Evolutionary conservation across 306 rosid species (phyloP).

Genomic region (Quercus parvula): DNA sequence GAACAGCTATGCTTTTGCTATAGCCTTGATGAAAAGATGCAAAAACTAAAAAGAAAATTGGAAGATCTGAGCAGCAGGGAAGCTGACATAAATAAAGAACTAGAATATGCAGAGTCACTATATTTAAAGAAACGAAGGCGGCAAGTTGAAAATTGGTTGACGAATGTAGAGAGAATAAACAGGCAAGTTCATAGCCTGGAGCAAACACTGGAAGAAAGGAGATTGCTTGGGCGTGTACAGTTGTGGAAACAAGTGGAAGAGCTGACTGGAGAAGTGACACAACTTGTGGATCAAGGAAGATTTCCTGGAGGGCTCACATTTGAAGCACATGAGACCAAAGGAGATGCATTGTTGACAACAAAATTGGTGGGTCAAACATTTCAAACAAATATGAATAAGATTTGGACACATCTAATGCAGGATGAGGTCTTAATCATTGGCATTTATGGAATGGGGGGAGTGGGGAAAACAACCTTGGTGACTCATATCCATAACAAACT

Average conservation of each 20-base stretch:
- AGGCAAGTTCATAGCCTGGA: slow-evolving; percentile 17
- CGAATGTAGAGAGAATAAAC: slow-evolving; percentile 15
- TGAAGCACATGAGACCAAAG: slow-evolving; percentile 17
- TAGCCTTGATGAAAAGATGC: slow-evolving; percentile 10
- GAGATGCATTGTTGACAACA: slow-evolving; percentile 23
- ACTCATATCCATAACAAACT: slow-evolving; percentile 10
- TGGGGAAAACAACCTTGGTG: slow-evolving; percentile 30
- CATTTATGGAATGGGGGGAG: slow-evolving; percentile 33
- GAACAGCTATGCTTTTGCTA: not conserved
- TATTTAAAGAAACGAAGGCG: slow-evolving; percentile 19
- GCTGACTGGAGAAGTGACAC: slow-evolving; percentile 16
- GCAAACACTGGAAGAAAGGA: slow-evolving; percentile 8
- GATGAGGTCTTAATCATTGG: slow-evolving; percentile 13
- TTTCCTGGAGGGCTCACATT: slow-evolving; percentile 22
- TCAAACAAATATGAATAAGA: slow-evolving; percentile 10
- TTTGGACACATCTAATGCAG: not conserved
- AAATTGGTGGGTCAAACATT: slow-evolving; percentile 21
- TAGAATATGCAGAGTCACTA: slow-evolving; percentile 22
- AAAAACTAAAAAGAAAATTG: slow-evolving; percentile 20
- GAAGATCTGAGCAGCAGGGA: slow-evolving; percentile 27
- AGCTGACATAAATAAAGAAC: slow-evolving; percentile 21
- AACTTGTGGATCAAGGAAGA: slow-evolving; percentile 24
- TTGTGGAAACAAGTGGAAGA: slow-evolving; percentile 7
- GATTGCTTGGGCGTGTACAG: not conserved
- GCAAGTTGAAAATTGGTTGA: slow-evolving; percentile 26